Evolutionary conservation across 2,329 filamentous ascomycete genomes (phyloP).

Genomic region (Scopulariopsis brevicaulis): DNA sequence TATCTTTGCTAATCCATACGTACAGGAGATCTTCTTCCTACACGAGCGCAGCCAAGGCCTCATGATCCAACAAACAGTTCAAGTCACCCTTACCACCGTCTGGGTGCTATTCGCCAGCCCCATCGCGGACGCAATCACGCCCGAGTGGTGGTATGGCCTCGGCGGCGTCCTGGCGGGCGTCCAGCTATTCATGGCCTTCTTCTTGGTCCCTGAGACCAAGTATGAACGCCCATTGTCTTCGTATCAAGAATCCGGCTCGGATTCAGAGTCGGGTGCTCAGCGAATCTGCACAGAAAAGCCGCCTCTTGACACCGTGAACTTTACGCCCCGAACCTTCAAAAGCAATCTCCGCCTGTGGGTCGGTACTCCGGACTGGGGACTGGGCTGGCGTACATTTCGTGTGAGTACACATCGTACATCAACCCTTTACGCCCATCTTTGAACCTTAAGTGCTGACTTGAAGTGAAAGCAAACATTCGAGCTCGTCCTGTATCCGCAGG

Average conservation of each 20-base stretch:
- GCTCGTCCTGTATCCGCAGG: not conserved
- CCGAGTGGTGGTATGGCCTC: conserved; percentile 29
- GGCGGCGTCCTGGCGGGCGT: conserved; percentile 21
- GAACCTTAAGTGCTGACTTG: not conserved
- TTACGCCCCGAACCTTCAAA: conserved; percentile 19
- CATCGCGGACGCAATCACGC: conserved; percentile 26
- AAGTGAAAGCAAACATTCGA: conserved; percentile 1
- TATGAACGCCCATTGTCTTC: conserved; percentile 16
- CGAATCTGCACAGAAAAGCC: conserved; percentile 5
- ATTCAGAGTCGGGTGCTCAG: conserved; percentile 8
- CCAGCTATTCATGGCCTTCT: conserved; percentile 20
- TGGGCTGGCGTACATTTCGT: conserved; percentile 11
- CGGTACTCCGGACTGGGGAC: conserved; percentile 23
- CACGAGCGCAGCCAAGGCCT: conserved; percentile 26
- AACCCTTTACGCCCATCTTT: not conserved
- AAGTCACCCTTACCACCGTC: conserved; percentile 23
- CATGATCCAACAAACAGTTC: conserved; percentile 28
- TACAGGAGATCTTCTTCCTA: conserved; percentile 28
- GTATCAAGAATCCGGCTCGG: conserved; percentile 18
- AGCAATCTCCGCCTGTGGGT: conserved; percentile 25
- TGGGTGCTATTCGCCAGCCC: conserved; percentile 26
- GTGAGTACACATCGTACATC: not conserved
- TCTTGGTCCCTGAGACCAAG: conserved; percentile 29
- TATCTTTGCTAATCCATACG: not conserved
- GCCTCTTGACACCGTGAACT: conserved; percentile 22